These are phyloP conservation scores for Alternaria rosae DNA, from an alignment of 2,329 filamentous ascomycete species.

Conservation along the genomic window DNA sequence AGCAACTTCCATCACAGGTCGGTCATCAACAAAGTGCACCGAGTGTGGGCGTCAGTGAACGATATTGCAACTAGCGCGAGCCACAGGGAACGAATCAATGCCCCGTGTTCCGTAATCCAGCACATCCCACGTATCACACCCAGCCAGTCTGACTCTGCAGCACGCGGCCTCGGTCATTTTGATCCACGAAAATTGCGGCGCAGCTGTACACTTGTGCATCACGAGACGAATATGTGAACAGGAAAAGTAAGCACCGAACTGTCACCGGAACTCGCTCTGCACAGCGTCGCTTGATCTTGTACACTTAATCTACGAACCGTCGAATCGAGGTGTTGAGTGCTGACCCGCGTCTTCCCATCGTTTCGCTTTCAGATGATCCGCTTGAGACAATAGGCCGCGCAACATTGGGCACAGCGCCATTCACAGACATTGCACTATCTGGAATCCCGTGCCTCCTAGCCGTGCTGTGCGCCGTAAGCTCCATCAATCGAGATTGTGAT, in stretches of 20 bases:
- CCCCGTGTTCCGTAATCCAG: constrained; percentile 22
- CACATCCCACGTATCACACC: constrained; percentile 38
- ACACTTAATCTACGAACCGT: constrained; percentile 24
- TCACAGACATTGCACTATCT: constrained; percentile 20
- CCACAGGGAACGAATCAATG: constrained; percentile 13
- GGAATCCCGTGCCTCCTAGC: constrained; percentile 17
- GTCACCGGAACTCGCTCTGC: constrained; percentile 18
- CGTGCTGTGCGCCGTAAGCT: constrained; percentile 20
- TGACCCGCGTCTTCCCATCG: constrained; percentile 25
- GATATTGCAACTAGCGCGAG: constrained; percentile 16
- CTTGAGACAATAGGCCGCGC: constrained; percentile 10
- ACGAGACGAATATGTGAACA: constrained; percentile 30
- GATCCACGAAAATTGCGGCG: constrained; percentile 26
- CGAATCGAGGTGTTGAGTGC: constrained; percentile 25
- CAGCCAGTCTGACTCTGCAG: constrained; percentile 31
- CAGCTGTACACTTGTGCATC: constrained; percentile 37
- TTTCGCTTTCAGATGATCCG: constrained; percentile 9
- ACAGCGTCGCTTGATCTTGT: constrained; percentile 16
- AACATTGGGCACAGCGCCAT: constrained; percentile 16
- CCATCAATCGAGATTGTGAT: constrained; percentile 37
- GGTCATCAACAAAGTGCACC: constrained; percentile 5
- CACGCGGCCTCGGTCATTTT: constrained; percentile 34
- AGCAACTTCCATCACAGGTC: constrained; percentile 7
- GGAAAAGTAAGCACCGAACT: constrained; percentile 33
- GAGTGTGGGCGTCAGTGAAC: constrained; percentile 10